Percentiles rank a stretch among this genome's conserved stretches.
Conservation (phyloP, 805 yeast genomes). For the Komagataella kurtzmanii region DNA sequence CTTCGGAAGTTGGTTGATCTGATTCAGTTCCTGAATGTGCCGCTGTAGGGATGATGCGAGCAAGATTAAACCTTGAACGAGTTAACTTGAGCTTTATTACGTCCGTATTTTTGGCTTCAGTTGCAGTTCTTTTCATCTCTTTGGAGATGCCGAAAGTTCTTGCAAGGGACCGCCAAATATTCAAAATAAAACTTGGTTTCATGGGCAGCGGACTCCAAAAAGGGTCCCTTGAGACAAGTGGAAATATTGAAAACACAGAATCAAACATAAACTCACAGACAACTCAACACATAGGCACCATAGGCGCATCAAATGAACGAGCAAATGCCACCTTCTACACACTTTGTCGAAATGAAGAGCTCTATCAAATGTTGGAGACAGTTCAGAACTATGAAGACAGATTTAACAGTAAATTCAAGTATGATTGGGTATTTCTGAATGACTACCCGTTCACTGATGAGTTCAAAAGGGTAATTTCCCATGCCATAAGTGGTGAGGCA, state of each 20-base stretch:
- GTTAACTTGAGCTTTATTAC: background rate
- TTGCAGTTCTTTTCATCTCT: background rate
- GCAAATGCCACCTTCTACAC: slow-evolving; percentile 60
- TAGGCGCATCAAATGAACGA: slow-evolving; percentile 6
- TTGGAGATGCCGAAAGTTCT: background rate
- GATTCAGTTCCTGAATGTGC: background rate
- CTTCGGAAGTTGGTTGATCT: background rate
- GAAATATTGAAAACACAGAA: background rate
- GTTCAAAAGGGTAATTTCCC: slow-evolving; percentile 34
- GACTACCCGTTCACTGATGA: slow-evolving; percentile 48
- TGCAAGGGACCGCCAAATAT: background rate
- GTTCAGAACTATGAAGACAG: slow-evolving; percentile 53
- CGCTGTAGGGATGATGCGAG: background rate
- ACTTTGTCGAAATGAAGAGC: slow-evolving; percentile 55
- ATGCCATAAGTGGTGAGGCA: slow-evolving; percentile 43
- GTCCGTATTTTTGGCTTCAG: background rate
- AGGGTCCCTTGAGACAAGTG: background rate
- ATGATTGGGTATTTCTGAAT: slow-evolving; percentile 74
- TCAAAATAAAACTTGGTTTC: background rate
- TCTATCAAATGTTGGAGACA: slow-evolving; percentile 41
- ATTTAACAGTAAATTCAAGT: slow-evolving; percentile 46
- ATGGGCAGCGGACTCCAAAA: background rate
- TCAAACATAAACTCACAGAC: background rate
- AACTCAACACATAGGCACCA: background rate
- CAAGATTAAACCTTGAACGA: background rate